Percentiles rank a stretch among this genome's conserved stretches.
Evolutionary conservation across 352 stramenopile genomes (phyloP).

Genomic region (Phytophthora ohioensis): DNA sequence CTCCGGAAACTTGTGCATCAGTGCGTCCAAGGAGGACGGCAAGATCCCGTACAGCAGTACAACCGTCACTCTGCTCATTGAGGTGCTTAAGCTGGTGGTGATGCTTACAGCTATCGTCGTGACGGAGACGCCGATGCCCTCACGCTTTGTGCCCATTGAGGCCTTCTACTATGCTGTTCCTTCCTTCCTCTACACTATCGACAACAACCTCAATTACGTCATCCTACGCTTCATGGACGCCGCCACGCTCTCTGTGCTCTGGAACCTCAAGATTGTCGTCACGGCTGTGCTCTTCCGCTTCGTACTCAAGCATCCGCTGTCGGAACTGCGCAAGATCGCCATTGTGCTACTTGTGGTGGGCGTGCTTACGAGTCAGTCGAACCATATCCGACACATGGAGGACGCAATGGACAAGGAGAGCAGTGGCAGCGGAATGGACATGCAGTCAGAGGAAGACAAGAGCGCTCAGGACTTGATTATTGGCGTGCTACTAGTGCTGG

Average conservation of each 20-base stretch:
- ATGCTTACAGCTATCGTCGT: slow-evolving; percentile 54
- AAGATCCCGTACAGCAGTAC: slow-evolving; percentile 86
- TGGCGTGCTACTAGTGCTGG: slow-evolving; percentile 72
- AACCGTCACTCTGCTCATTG: slow-evolving; percentile 87
- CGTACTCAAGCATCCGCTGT: slow-evolving; percentile 77
- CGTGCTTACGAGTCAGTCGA: slow-evolving; percentile 83
- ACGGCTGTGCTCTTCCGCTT: slow-evolving; percentile 87
- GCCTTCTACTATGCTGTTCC: slow-evolving; percentile 81
- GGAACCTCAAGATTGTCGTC: slow-evolving; percentile 91
- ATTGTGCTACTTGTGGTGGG: slow-evolving; percentile 81
- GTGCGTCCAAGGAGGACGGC: slow-evolving; percentile 79
- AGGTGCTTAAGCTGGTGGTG: slow-evolving; percentile 81
- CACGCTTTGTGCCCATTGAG: slow-evolving; percentile 60
- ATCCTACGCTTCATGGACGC: slow-evolving; percentile 89
- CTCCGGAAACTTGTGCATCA: slow-evolving; percentile 87
- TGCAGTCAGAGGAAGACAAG: slow-evolving; percentile 33
- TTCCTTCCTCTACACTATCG: slow-evolving; percentile 87
- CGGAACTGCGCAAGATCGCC: slow-evolving; percentile 76
- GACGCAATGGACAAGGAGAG: slow-evolving; percentile 18
- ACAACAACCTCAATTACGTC: slow-evolving; percentile 92
- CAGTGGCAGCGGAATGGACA: slow-evolving; percentile 18
- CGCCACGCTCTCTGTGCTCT: slow-evolving; percentile 86
- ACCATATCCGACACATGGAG: slow-evolving; percentile 61
- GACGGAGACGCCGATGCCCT: slow-evolving; percentile 47
- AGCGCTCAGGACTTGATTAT: slow-evolving; percentile 47